Conservation (phyloP, 768 basidiomycete genomes). For the Nevesoporus exiguus region DNA sequence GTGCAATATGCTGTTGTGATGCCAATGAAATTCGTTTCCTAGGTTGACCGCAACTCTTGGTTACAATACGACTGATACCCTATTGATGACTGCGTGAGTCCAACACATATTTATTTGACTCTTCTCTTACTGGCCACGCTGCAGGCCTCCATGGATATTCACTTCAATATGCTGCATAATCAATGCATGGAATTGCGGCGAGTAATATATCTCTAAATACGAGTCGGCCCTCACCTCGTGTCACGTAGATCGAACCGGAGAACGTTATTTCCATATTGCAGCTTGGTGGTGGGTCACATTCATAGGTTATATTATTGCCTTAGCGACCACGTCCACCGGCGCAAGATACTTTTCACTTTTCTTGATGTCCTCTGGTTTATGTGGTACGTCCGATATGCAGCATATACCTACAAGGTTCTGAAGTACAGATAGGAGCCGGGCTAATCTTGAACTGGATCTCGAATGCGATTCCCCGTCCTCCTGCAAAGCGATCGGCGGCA, state of each 20-base stretch:
- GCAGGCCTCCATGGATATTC: conserved; percentile 65
- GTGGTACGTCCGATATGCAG: conserved; percentile 25
- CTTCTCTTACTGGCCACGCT: neutral
- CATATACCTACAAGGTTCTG: neutral
- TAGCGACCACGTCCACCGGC: conserved; percentile 48
- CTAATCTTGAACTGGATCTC: conserved; percentile 59
- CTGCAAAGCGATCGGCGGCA: conserved; percentile 48
- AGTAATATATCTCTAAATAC: neutral
- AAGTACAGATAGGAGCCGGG: conserved; percentile 33
- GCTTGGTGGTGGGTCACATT: conserved; percentile 58
- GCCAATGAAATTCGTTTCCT: neutral
- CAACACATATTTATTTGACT: neutral
- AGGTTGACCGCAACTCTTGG: conserved; percentile 60
- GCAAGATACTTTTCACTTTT: conserved; percentile 62
- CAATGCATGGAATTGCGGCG: conserved; percentile 56
- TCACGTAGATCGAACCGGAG: conserved; percentile 50
- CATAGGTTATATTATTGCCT: conserved; percentile 55
- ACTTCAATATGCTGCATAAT: conserved; percentile 46
- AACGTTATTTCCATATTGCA: conserved; percentile 60
- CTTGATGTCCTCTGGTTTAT: conserved; percentile 56
- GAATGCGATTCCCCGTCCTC: conserved; percentile 57
- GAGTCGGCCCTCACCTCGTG: neutral
- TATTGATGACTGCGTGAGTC: conserved; percentile 59
- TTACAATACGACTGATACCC: conserved; percentile 53
- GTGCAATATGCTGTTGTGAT: neutral